Base-by-base conservation (phyloP, 192 early-diverging fungal genomes). In the Coemansia sp. region DNA sequence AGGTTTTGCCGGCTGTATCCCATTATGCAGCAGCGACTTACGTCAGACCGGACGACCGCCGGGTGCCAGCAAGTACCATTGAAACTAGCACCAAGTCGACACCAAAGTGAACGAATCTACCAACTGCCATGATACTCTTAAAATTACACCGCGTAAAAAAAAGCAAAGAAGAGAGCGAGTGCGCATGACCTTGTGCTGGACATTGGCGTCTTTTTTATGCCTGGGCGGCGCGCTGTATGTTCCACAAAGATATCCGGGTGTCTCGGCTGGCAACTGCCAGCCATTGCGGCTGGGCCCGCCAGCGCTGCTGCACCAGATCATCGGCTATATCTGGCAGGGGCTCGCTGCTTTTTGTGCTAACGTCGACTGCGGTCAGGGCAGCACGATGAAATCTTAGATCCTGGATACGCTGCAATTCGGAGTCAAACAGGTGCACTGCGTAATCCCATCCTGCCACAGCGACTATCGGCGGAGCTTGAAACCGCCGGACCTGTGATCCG, bases 381-480 rank as follows among this genome's bases (percentile, higher is more conserved):
- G 62, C 73, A 27, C 73, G 52, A 38, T 76, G 66, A 38, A 69
- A 76, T 1, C 28, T 26, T 20, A 76, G 23, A 2, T 23, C 29
- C 35, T 30, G 6, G 2, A 53, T 41, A 11, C 29, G 58, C 9
- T 52, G 39, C 36, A 76, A 20, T 7, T 55, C 34, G 3, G 12
- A 12, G 30, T 41, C 42, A 49, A 55, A 52, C 36, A 76, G 14
- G 12, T 69, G 64, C 12, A 54, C 30, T 3, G 53, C 49, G 15
- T 76, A 76, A 55, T 76, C 73, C 73, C 73, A 76, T 14, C 73
- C 62, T 19, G 65, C 57, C 2, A 63, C 64, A 25, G 53, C 62
- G 4, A 69, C 55, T 23, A 76, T 32, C 2, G 28, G 22, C 8
- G 42, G 55, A 9, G 39, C 26, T 1, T 28, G 29, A 41, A 64